phyloP scores from a whole-genome alignment of 2,329 filamentous ascomycete species.

The Teratosphaeria pseudoeucalypti region DNA sequence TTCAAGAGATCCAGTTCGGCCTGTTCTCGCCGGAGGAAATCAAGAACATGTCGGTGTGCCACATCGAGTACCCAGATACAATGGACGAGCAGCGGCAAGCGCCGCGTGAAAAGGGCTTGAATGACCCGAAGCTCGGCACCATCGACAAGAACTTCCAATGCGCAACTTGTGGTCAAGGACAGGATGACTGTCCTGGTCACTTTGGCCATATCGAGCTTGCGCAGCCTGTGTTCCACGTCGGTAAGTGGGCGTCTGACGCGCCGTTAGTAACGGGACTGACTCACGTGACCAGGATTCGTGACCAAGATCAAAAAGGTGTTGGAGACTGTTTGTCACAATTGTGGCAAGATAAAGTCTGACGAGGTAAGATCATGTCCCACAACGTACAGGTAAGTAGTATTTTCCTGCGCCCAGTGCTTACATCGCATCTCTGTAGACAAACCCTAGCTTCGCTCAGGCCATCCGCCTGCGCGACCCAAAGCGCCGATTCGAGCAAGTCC shows the following conservation, averaged over 20 bases:
- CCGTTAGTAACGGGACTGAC: neutral
- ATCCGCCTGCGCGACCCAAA: conserved; percentile 84
- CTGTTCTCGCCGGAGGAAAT: conserved; percentile 97
- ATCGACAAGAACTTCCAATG: conserved; percentile 95
- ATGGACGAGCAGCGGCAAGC: conserved; percentile 94
- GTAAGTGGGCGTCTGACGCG: conserved; percentile 31
- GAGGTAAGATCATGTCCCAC: conserved; percentile 71
- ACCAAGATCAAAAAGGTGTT: conserved; percentile 99
- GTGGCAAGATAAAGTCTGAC: conserved; percentile 94
- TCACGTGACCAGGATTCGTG: conserved; percentile 63
- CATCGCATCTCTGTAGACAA: conserved; percentile 50
- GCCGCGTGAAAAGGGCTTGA: conserved; percentile 82
- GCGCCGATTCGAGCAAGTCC: conserved; percentile 83
- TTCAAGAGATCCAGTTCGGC: conserved; percentile 98
- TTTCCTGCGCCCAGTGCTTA: conserved; percentile 33
- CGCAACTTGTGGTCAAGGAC: conserved; percentile 90
- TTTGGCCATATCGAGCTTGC: conserved; percentile 98
- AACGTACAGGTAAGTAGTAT: conserved; percentile 6
- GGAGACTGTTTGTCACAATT: conserved; percentile 98
- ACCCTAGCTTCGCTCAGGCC: conserved; percentile 72
- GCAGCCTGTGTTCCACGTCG: conserved; percentile 84
- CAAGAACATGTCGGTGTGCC: conserved; percentile 94
- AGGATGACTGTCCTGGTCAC: conserved; percentile 92
- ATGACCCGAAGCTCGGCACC: conserved; percentile 90
- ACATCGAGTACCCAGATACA: conserved; percentile 96